These are phyloP conservation scores for Sphagnurus paluster DNA, from an alignment of 1,284 basidiomycete species.

Conservation along the genomic window DNA sequence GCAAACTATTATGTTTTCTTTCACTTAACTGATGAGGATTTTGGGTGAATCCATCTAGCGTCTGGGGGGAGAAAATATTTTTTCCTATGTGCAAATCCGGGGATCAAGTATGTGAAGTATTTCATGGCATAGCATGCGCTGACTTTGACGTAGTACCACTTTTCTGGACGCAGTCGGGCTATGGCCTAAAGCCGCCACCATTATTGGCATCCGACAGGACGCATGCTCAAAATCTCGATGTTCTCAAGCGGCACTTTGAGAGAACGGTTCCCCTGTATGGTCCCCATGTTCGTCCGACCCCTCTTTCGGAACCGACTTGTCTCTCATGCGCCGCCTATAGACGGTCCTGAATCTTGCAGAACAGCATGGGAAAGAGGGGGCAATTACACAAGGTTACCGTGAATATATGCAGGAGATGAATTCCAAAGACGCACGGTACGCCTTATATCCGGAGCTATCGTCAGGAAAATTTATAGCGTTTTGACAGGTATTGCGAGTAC, in stretches of 20 bases:
- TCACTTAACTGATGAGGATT: too few species aligned
- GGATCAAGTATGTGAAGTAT: conserved; percentile 70
- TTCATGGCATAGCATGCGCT: conserved; percentile 8
- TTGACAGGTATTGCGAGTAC: conserved; percentile 65
- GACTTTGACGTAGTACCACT: conserved; percentile 64
- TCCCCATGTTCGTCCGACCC: conserved; percentile 52
- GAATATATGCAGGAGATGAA: conserved; percentile 65
- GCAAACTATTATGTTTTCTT: not conserved
- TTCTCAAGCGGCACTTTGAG: conserved; percentile 76
- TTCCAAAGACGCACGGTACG: conserved; percentile 63
- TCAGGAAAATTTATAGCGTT: not conserved
- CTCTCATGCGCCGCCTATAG: conserved; percentile 35
- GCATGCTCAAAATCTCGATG: conserved; percentile 69
- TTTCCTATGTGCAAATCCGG: conserved; percentile 86
- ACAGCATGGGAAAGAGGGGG: conserved; percentile 84
- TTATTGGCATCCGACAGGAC: conserved; percentile 74
- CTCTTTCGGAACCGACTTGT: not conserved
- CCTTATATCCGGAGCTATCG: not conserved
- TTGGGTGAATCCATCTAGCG: conserved; percentile 49
- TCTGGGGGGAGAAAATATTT: conserved; percentile 72
- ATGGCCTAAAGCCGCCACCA: conserved; percentile 87
- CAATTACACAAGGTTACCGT: conserved; percentile 78
- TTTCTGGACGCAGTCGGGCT: conserved; percentile 86
- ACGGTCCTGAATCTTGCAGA: conserved; percentile 89
- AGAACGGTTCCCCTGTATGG: conserved; percentile 74